phyloP scores from a whole-genome alignment of 345 rosid genomes.

The Dimocarpus longan region DNA sequence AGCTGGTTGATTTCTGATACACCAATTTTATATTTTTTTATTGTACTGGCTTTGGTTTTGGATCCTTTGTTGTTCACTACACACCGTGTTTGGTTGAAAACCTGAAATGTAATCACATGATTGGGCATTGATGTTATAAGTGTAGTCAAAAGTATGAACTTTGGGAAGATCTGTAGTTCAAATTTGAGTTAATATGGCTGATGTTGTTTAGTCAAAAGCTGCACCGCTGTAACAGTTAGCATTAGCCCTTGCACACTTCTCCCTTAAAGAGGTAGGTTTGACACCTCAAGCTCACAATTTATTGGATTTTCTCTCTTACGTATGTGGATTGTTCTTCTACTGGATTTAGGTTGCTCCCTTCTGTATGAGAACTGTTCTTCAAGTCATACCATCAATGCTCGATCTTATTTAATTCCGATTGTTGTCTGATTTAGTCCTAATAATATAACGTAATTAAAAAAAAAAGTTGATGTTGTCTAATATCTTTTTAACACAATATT shows the following conservation, averaged over 20 bases:
- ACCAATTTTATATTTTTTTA: not conserved
- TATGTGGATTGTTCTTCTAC: too few species aligned
- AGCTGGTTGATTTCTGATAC: not conserved
- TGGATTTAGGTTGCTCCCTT: too few species aligned
- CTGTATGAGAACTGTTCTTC: too few species aligned
- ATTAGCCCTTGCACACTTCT: too few species aligned
- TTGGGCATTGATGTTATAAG: not conserved
- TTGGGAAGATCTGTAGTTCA: not conserved
- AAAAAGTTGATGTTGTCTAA: not conserved
- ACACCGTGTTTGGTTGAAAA: not conserved
- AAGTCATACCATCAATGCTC: too few species aligned
- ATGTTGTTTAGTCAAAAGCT: not conserved
- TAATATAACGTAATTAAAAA: too few species aligned
- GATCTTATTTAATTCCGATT: too few species aligned
- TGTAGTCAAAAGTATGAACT: not conserved
- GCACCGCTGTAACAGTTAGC: too few species aligned
- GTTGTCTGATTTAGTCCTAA: too few species aligned
- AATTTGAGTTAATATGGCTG: conserved; percentile 5
- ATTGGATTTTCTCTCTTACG: too few species aligned
- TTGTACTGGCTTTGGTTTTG: not conserved
- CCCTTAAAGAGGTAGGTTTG: too few species aligned
- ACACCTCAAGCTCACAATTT: too few species aligned
- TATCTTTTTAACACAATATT: not conserved
- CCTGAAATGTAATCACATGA: not conserved
- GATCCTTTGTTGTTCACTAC: not conserved